Conservation (phyloP, 768 basidiomycete genomes). For the Gymnopilus dilepis region DNA sequence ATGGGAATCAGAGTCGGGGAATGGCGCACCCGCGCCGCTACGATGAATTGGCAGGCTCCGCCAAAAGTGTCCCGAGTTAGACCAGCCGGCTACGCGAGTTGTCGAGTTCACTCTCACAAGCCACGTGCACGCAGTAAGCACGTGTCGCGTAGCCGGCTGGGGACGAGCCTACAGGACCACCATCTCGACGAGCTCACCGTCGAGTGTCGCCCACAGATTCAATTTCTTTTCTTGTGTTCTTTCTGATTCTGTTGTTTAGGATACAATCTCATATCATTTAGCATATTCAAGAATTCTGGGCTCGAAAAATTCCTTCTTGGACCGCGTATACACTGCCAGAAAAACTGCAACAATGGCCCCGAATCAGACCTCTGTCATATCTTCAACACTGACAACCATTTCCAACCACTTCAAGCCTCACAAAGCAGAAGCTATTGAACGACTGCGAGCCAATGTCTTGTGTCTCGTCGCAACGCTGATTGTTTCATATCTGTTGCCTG, state of each 20-base stretch:
- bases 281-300: too few species aligned
- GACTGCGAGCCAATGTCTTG: constrained; percentile 46
- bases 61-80: background rate
- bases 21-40: too few species aligned
- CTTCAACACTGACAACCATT: constrained; percentile 13
- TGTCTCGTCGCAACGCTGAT: constrained; percentile 38
- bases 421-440: constrained; percentile 48
- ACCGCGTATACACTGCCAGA: too few species aligned
- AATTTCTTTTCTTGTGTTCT: too few species aligned
- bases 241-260: too few species aligned
- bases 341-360: background rate
- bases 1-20: too few species aligned
- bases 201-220: too few species aligned
- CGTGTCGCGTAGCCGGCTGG: background rate
- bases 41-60: background rate
- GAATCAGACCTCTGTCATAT: background rate
- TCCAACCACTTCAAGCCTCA: constrained; percentile 47
- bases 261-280: too few species aligned
- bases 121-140: too few species aligned
- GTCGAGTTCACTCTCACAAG: background rate
- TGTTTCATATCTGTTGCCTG: constrained; percentile 44
- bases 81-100: background rate
- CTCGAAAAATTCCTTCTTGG: too few species aligned
- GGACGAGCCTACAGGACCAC: constrained; percentile 1
- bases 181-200: too few species aligned